A percentile compares a stretch with the other conserved stretches of the same genome.
Conservation (phyloP, 495 filamentous ascomycete species). For the Hypoxylon fuscum region DNA sequence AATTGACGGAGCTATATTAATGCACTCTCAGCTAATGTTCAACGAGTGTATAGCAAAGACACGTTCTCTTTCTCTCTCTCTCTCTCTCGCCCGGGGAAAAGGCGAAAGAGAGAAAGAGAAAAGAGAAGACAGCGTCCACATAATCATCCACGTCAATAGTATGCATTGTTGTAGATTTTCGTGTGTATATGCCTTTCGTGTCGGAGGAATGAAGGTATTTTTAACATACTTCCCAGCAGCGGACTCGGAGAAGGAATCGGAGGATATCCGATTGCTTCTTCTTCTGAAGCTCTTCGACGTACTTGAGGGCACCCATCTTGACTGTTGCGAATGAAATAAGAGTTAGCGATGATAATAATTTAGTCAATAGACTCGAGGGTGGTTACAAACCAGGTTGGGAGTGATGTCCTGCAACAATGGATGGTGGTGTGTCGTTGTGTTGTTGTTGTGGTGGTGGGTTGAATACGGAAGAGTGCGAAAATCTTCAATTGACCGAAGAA, state of each 20-base stretch:
- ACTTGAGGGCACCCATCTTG: slow-evolving; percentile 95
- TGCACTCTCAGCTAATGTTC: slow-evolving; percentile 99
- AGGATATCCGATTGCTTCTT: slow-evolving; percentile 99
- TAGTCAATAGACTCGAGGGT: not conserved
- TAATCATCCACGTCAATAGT: slow-evolving; percentile 43
- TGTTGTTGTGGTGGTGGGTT: no score
- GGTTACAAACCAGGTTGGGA: slow-evolving; percentile 47
- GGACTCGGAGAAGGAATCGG: slow-evolving; percentile 98
- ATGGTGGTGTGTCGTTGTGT: slow-evolving; percentile 46
- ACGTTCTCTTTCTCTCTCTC: slow-evolving; percentile 36
- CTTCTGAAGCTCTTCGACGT: slow-evolving; percentile 99
- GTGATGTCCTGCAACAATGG: slow-evolving; percentile 45
- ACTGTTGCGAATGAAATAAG: slow-evolving; percentile 32
- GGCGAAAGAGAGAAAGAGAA: slow-evolving; percentile 3
- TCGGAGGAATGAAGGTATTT: slow-evolving; percentile 39
- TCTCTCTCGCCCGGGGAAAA: slow-evolving; percentile 15
- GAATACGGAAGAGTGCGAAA: slow-evolving; percentile 32
- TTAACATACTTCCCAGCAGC: slow-evolving; percentile 99
- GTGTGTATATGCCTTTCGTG: slow-evolving; percentile 44
- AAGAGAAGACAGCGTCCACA: slow-evolving; percentile 48
- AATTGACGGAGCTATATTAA: slow-evolving; percentile 99
- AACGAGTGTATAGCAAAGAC: slow-evolving; percentile 97
- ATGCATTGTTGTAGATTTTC: slow-evolving; percentile 38
- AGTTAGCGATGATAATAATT: slow-evolving; percentile 36
- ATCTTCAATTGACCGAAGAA: slow-evolving; percentile 41